phyloP scores from a whole-genome alignment of 371 early-diverging fungal species.

The Caulochytrium protostelioides region DNA sequence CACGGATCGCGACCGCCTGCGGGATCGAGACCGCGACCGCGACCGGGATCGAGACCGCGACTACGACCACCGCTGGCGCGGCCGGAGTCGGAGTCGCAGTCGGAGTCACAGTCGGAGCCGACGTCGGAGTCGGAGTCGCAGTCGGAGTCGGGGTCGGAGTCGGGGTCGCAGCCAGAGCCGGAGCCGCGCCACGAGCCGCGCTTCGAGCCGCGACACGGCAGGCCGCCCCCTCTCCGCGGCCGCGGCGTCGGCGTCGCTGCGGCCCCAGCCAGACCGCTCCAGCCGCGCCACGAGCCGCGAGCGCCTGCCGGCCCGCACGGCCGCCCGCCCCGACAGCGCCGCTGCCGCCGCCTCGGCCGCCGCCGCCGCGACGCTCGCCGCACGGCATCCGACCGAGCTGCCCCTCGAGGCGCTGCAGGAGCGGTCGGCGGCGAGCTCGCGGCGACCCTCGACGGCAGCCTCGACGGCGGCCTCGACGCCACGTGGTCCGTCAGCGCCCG shows the following conservation, averaged over 20 bases:
- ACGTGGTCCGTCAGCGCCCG: too few species aligned
- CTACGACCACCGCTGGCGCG: constrained; percentile 1
- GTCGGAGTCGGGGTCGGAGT: constrained; percentile 17
- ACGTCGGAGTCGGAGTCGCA: constrained; percentile 6
- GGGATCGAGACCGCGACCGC: neutral
- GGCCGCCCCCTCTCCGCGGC: constrained; percentile 7
- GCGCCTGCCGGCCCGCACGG: constrained; percentile 3
- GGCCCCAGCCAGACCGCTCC: neutral
- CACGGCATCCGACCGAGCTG: too few species aligned
- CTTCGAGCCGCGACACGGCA: constrained; percentile 10
- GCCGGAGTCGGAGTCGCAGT: constrained; percentile 1
- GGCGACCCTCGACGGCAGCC: too few species aligned
- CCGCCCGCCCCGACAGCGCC: neutral
- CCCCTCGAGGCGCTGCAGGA: too few species aligned
- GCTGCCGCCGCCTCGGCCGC: neutral
- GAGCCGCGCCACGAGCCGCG: constrained; percentile 16
- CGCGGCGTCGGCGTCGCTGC: neutral
- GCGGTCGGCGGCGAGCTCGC: too few species aligned
- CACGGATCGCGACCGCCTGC: constrained; percentile 5
- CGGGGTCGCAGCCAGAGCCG: constrained; percentile 22
- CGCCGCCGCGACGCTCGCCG: too few species aligned
- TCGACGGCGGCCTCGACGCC: too few species aligned
- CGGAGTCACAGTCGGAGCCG: constrained; percentile 14
- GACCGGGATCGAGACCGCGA: neutral
- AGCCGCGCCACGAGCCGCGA: neutral